Conservation (phyloP, 495 filamentous ascomycete genomes). For the Monascus purpureus region DNA sequence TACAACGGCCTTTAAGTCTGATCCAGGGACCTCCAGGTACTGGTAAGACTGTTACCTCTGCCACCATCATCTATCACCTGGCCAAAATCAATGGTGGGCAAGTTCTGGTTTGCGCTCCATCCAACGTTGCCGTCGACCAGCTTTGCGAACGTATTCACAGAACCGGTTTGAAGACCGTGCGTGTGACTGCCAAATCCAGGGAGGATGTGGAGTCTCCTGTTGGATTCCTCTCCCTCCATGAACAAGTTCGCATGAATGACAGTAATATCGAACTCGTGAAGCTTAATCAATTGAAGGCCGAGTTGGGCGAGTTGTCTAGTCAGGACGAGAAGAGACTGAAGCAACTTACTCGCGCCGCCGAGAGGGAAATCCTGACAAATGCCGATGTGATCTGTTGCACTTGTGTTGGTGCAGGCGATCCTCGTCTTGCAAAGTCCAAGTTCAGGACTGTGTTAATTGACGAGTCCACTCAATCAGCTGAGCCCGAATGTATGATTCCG, state of each 20-base stretch:
- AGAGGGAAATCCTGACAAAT: slow-evolving; percentile 89
- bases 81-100: slow-evolving; percentile 91
- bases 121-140: slow-evolving; percentile 97
- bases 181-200: slow-evolving; percentile 92
- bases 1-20: slow-evolving; percentile 83
- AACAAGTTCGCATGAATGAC: slow-evolving; percentile 95
- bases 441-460: slow-evolving; percentile 97
- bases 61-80: slow-evolving; percentile 96
- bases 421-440: slow-evolving; percentile 86
- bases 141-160: slow-evolving; percentile 94
- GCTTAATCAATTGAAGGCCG: slow-evolving; percentile 78
- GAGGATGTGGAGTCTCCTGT: slow-evolving; percentile 98
- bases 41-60: slow-evolving; percentile 98
- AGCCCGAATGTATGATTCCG: slow-evolving; percentile 99
- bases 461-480: slow-evolving; percentile 96
- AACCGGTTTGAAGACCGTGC: slow-evolving; percentile 92
- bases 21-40: slow-evolving; percentile 97
- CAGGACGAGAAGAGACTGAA: slow-evolving; percentile 99
- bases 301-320: slow-evolving; percentile 82
- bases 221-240: slow-evolving; percentile 84
- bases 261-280: slow-evolving; percentile 88
- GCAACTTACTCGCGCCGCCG: slow-evolving; percentile 79
- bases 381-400: slow-evolving; percentile 99
- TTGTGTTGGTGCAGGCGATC: slow-evolving; percentile 94
- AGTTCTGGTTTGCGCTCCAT: slow-evolving; percentile 92